Percentiles rank a stretch among this genome's conserved stretches.
Evolutionary conservation across 192 early-diverging fungal species (phyloP).

Genomic region (Coemansia sp.): DNA sequence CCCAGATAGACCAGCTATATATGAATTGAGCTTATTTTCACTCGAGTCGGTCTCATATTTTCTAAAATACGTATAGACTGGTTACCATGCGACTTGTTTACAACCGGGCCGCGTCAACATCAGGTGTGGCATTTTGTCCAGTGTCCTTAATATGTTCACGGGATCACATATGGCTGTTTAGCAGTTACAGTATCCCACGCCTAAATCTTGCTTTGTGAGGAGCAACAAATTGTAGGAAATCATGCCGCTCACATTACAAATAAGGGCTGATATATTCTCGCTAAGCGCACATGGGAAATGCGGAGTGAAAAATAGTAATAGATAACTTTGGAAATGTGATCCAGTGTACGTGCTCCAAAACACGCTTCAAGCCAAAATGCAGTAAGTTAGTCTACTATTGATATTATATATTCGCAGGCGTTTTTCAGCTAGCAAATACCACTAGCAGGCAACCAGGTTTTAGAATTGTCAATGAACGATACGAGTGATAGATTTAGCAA

Average conservation of each 20-base stretch:
- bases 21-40: background rate
- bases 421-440: background rate
- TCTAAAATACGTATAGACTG: background rate
- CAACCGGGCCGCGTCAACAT: background rate
- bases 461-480: background rate
- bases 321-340: background rate
- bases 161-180: background rate
- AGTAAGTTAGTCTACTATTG: background rate
- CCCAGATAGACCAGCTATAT: constrained; percentile 1
- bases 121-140: constrained; percentile 4
- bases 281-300: background rate
- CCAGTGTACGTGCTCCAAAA: constrained; percentile 1
- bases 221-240: background rate
- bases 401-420: background rate
- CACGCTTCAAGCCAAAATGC: background rate
- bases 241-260: too few relatives aligned
- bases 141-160: constrained; percentile 11
- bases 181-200: constrained; percentile 12
- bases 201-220: background rate
- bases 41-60: background rate
- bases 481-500: background rate
- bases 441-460: background rate
- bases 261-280: background rate
- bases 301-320: background rate
- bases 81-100: background rate